Evolutionary conservation across 2,329 filamentous ascomycete genomes (phyloP).

Genomic region (Zymoseptoria passerinii): DNA sequence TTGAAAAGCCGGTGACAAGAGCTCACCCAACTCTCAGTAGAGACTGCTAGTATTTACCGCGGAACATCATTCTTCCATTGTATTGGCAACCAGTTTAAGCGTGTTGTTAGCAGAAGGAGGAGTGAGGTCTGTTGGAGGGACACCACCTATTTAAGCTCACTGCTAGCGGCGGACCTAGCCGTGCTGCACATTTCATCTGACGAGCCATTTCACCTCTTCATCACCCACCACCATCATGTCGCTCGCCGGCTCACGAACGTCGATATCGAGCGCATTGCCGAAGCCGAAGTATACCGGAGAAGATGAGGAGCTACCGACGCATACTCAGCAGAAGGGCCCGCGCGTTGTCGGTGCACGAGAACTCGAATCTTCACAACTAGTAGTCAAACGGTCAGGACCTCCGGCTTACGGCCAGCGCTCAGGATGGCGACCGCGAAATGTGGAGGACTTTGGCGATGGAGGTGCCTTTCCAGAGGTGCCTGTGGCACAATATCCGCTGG

Average conservation of each 20-base stretch:
- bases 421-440: slow-evolving; percentile 81
- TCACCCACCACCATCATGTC: slow-evolving; percentile 10
- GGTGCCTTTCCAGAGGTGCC: slow-evolving; percentile 92
- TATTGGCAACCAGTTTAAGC: background rate
- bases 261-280: slow-evolving; percentile 71
- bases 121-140: background rate
- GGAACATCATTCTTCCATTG: background rate
- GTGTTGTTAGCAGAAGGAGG: background rate
- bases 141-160: background rate
- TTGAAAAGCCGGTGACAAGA: background rate
- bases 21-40: background rate
- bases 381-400: slow-evolving; percentile 73
- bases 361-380: slow-evolving; percentile 77
- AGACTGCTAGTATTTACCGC: background rate
- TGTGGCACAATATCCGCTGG: slow-evolving; percentile 88
- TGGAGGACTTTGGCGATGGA: slow-evolving; percentile 92
- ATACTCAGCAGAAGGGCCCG: slow-evolving; percentile 68
- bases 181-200: background rate
- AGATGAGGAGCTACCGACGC: slow-evolving; percentile 67
- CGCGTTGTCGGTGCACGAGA: slow-evolving; percentile 72
- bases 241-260: slow-evolving; percentile 29
- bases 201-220: background rate
- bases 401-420: slow-evolving; percentile 79
- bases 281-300: slow-evolving; percentile 88
- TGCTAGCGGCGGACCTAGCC: background rate